Evolutionary conservation across 169 alveolate genomes (phyloP).

Genomic region (Cyclospora cayetanensis): DNA sequence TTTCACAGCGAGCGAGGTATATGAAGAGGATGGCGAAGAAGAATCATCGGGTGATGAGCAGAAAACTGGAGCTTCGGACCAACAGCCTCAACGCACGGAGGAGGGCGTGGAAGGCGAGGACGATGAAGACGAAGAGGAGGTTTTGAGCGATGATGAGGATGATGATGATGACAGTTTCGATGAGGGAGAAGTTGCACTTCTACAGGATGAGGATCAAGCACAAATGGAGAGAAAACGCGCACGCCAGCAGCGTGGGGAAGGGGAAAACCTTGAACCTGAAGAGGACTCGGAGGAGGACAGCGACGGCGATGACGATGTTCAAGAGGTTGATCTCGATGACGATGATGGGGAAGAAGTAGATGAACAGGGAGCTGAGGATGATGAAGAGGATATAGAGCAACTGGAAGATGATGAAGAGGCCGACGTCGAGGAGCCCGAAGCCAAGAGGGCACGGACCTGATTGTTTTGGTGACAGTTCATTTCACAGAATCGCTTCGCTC

Average conservation of each 20-base stretch:
- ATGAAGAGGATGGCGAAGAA: constrained; percentile 21
- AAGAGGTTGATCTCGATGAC: constrained; percentile 35
- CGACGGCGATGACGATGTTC: constrained; percentile 31
- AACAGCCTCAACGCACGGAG: background rate
- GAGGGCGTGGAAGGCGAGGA: constrained; percentile 46
- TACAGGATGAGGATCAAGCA: background rate
- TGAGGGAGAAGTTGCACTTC: background rate
- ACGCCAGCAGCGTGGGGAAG: background rate
- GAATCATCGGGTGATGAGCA: constrained; percentile 5
- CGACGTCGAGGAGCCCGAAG: background rate
- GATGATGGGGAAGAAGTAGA: background rate
- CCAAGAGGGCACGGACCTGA: constrained; percentile 51
- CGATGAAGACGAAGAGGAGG: constrained; percentile 20
- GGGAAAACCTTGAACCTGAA: background rate
- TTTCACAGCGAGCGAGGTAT: constrained; percentile 13
- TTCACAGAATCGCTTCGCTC: background rate
- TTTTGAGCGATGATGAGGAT: background rate
- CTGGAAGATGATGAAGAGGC: constrained; percentile 17
- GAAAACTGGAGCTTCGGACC: background rate
- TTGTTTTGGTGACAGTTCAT: background rate
- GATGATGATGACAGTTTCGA: background rate
- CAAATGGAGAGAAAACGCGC: background rate
- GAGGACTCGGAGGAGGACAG: constrained; percentile 16
- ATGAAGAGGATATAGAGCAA: constrained; percentile 1
- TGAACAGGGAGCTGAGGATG: constrained; percentile 24